phyloP scores from a whole-genome alignment of 495 filamentous ascomycete species.

The Penicillium turbatum region DNA sequence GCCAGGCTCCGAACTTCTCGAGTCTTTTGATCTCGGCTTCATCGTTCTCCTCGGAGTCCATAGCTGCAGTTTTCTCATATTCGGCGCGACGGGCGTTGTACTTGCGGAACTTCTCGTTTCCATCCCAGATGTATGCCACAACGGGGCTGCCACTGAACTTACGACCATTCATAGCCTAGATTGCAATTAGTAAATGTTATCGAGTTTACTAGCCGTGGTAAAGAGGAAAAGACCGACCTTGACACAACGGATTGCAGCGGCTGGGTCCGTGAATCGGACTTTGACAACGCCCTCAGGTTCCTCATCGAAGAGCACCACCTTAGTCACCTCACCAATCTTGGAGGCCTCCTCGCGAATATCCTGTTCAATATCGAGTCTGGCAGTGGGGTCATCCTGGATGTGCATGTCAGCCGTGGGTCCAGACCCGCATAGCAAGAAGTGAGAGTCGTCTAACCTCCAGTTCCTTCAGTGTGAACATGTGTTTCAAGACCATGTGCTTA shows the following conservation, averaged over 20 bases:
- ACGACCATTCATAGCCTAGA: constrained; percentile 72
- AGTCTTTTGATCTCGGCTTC: constrained; percentile 46
- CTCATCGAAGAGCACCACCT: constrained; percentile 82
- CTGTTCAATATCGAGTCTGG: constrained; percentile 85
- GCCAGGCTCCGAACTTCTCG: constrained; percentile 53
- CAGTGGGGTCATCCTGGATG: constrained; percentile 67
- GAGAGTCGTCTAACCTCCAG: constrained; percentile 51
- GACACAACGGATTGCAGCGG: constrained; percentile 71
- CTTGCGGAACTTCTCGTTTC: constrained; percentile 73
- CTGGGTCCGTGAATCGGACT: constrained; percentile 66
- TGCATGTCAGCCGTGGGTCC: constrained; percentile 16
- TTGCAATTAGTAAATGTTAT: not conserved
- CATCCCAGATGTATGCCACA: constrained; percentile 70
- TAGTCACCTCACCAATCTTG: constrained; percentile 84
- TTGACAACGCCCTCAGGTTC: constrained; percentile 85
- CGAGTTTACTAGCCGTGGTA: not conserved
- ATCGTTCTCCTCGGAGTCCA: constrained; percentile 42
- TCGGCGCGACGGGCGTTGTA: constrained; percentile 33
- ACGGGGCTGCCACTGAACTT: constrained; percentile 71
- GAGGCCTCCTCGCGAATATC: constrained; percentile 87
- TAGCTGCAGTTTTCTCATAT: constrained; percentile 35
- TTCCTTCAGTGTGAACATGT: constrained; percentile 90
- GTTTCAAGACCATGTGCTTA: constrained; percentile 80
- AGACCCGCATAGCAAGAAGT: not conserved
- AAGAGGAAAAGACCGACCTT: constrained; percentile 35